Conservation (phyloP, 106 monocot genomes). For the Gastrodia elata region DNA sequence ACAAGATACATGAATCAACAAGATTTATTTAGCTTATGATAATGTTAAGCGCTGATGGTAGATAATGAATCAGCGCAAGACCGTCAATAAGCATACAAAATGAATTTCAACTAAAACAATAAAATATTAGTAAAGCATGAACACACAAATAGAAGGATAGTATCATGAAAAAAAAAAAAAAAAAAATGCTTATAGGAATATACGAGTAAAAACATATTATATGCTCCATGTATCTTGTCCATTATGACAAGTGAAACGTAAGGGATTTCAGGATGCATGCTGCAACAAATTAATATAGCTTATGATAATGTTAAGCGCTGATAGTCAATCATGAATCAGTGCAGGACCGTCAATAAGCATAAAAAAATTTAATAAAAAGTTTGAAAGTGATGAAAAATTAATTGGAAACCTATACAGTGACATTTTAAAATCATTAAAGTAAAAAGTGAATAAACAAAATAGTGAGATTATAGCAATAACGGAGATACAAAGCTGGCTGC, state of each 20-base stretch:
- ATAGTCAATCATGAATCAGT: conserved; percentile 2
- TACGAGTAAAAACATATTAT: not conserved
- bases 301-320: conserved; percentile 11
- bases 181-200: too few relatives aligned
- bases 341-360: conserved; percentile 12
- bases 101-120: too few relatives aligned
- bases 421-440: not conserved
- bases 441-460: not conserved
- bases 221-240: conserved; percentile 4
- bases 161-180: too few relatives aligned
- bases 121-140: too few relatives aligned
- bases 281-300: conserved; percentile 6
- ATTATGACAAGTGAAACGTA: not conserved
- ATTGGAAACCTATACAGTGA: not conserved
- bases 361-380: not conserved
- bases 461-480: too few relatives aligned
- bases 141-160: too few relatives aligned
- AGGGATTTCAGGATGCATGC: not conserved
- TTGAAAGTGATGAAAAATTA: not conserved
- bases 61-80: not conserved
- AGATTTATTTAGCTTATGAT: conserved; percentile 4
- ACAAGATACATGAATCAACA: not conserved
- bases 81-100: conserved; percentile 5
- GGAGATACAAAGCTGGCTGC: too few relatives aligned
- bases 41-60: not conserved